Base-by-base conservation (phyloP, 1,139 yeast species). In the Taphrina confusa region DNA sequence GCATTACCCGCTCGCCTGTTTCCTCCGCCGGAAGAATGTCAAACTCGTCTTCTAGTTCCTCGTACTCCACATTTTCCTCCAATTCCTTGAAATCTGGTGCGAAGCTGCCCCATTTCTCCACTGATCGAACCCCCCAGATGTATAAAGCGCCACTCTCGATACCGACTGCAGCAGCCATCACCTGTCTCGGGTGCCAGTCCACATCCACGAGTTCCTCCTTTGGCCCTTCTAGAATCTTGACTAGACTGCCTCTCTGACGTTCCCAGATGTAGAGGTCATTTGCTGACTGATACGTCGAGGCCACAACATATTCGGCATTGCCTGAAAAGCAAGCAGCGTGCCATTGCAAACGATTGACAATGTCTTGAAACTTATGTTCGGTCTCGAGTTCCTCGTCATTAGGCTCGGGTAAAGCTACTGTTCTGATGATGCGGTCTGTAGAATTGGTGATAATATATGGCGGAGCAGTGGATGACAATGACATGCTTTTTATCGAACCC, bases 61-160 rank as follows among this genome's bases (percentile, higher is more conserved):
- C 82, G 71, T 91, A 91, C 63, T 87, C 90, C 12, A 89, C 85
- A 68, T 90, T 91, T 68, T 91, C 96, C 70, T 91, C 97, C 44
- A 91, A 84, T 71, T 91, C 97, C 59, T 87, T 95, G 70, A 92
- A 91, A 72, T 92, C 98, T 0, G 97, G 97, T 0, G 97, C 97
- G 66, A 91, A 76, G 0, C 97, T 96, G 72, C 95, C 86, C 98
- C 98, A 91, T 73, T 88, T 87, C 68, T 90, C 97, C 0, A 95
- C 95, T 39, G 87, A 82, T 47, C 81, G 82, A 16, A 88, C 81
- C 60, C 87, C 82, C 97, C 97, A 92, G 52, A 87, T 71, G 70
- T 88, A 90, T 1, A 91, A 80, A 27, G 82, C 78, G 0, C 97
- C 97, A 37, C 88, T 80, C 68, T 91, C 97, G 55, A 88, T 75